A percentile compares a stretch with the other conserved stretches of the same genome.
Conservation (phyloP, 495 filamentous ascomycete species). For the Podospora appendiculata region DNA sequence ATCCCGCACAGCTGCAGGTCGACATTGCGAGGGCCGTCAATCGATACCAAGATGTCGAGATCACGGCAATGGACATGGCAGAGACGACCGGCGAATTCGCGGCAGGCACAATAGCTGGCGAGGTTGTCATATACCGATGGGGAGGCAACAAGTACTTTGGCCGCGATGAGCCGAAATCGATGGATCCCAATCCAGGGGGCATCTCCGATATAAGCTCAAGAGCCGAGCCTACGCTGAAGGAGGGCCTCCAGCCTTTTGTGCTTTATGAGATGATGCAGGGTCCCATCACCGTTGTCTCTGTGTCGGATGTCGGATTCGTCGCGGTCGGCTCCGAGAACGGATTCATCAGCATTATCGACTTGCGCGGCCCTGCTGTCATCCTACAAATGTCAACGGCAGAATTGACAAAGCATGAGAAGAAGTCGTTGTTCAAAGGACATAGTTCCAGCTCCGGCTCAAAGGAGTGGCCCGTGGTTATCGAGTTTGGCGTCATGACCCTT, state of each 20-base stretch:
- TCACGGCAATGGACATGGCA: slow-evolving; percentile 68
- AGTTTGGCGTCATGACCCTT: slow-evolving; percentile 90
- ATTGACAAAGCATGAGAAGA: slow-evolving; percentile 61
- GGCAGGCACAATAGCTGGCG: slow-evolving; percentile 70
- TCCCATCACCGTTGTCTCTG: slow-evolving; percentile 64
- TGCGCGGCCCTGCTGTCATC: slow-evolving; percentile 84
- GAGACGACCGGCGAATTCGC: slow-evolving; percentile 76
- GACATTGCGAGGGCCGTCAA: slow-evolving; percentile 80
- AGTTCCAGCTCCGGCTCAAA: slow-evolving; percentile 37
- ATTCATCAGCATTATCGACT: slow-evolving; percentile 69
- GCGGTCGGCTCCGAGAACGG: slow-evolving; percentile 78
- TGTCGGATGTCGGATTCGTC: slow-evolving; percentile 88
- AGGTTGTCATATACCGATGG: slow-evolving; percentile 85
- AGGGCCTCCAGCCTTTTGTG: slow-evolving; percentile 73
- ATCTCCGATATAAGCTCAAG: slow-evolving; percentile 67
- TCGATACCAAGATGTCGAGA: slow-evolving; percentile 65
- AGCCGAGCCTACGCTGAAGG: slow-evolving; percentile 69
- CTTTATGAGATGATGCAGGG: slow-evolving; percentile 78
- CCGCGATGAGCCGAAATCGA: slow-evolving; percentile 40
- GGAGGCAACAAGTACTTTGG: slow-evolving; percentile 60
- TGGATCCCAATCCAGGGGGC: slow-evolving; percentile 48
- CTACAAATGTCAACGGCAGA: slow-evolving; percentile 60
- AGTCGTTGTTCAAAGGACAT: slow-evolving; percentile 46
- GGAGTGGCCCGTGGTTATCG: slow-evolving; percentile 71
- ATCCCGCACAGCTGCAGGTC: slow-evolving; percentile 69